Conservation (phyloP, 129 eudicot species). For the Calendula officinalis region DNA sequence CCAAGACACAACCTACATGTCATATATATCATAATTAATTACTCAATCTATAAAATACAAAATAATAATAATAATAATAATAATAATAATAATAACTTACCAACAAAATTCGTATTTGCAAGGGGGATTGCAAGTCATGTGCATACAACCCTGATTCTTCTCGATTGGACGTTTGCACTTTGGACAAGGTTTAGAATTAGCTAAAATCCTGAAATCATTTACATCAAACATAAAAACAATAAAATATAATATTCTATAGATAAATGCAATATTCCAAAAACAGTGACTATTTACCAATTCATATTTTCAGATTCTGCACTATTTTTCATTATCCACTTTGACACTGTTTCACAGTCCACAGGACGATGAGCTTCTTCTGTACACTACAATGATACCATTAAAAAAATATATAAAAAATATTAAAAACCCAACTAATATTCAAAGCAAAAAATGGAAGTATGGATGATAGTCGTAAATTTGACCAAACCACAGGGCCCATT, state of each 20-base stretch:
- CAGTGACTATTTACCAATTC: conserved; percentile 59
- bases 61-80: not conserved
- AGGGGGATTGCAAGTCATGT: conserved; percentile 87
- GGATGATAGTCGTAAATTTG: too few relatives aligned
- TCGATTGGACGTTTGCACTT: conserved; percentile 96
- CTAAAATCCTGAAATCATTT: conserved; percentile 60
- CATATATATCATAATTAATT: not conserved
- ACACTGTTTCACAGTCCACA: conserved; percentile 84
- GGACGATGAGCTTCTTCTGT: conserved; percentile 99
- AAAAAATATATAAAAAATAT: not conserved
- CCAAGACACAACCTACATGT: conserved; percentile 88
- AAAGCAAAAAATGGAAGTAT: not conserved
- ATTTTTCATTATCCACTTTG: conserved; percentile 89
- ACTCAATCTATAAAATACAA: conserved; percentile 21
- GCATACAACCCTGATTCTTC: conserved; percentile 96
- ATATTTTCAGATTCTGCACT: conserved; percentile 97
- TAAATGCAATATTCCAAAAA: not conserved
- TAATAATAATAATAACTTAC: conserved; percentile 34
- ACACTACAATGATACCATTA: conserved; percentile 48
- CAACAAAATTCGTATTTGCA: conserved; percentile 90
- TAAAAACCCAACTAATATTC: too few relatives aligned
- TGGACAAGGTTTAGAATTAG: conserved; percentile 95
- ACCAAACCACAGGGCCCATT: too few relatives aligned
- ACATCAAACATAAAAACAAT: not conserved
- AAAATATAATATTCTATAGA: not conserved